Percentiles rank a stretch among this genome's conserved stretches.
Evolutionary conservation across 306 rosid species (phyloP).

Genomic region (Lotus japonicus): DNA sequence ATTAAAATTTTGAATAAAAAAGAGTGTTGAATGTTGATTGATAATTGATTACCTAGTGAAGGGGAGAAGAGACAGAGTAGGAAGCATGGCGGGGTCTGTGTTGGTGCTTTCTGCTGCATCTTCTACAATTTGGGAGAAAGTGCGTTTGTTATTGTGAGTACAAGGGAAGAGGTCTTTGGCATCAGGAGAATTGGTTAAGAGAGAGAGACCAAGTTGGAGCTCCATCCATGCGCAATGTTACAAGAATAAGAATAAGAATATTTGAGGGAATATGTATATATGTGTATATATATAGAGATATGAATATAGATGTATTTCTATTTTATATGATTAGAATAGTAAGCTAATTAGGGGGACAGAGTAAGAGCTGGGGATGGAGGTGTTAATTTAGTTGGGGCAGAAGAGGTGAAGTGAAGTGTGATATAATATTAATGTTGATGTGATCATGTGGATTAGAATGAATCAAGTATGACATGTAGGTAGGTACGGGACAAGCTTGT

Average conservation of each 20-base stretch:
- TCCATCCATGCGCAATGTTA: slow-evolving; percentile 36
- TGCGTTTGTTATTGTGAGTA: slow-evolving; percentile 35
- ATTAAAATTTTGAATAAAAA: no score
- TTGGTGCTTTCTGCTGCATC: neutral
- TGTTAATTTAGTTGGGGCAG: neutral
- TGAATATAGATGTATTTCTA: no score
- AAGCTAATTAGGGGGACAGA: neutral
- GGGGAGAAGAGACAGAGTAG: slow-evolving; percentile 59
- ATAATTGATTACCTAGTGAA: slow-evolving; percentile 16
- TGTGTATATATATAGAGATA: no score
- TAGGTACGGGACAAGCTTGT: slow-evolving; percentile 41
- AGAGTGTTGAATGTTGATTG: no score
- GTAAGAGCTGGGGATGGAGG: neutral
- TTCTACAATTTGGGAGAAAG: slow-evolving; percentile 27
- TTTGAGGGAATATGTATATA: no score
- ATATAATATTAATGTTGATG: no score
- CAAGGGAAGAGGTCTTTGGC: neutral
- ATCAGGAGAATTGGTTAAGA: slow-evolving; percentile 20
- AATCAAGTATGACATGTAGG: neutral
- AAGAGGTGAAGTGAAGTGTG: neutral
- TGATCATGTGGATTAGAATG: no score
- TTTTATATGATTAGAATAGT: no score
- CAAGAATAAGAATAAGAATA: neutral
- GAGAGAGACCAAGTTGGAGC: slow-evolving; percentile 75
- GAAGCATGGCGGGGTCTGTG: neutral